Evolutionary conservation across 2,329 filamentous ascomycete genomes (phyloP), one percentile per base, ranked within the genome.

Genomic region (Fusarium chuoi): DNA sequence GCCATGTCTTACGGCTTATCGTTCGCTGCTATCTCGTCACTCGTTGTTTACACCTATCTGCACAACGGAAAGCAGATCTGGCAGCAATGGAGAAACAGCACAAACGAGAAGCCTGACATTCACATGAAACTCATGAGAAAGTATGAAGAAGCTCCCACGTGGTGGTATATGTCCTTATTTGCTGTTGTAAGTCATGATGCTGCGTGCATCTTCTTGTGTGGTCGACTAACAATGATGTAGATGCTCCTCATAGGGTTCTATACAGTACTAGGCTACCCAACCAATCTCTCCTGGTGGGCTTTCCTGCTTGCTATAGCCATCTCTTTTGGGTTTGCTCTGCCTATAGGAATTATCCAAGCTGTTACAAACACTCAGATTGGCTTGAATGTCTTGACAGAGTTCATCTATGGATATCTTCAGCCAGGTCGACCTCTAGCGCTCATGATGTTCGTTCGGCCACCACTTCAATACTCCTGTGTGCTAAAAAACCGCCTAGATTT

Each of bases 341-440:
- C 92, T 1, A 91, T 91, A 52, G 90, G 90, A 45, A 93, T 94
- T 66, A 89, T 94, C 39, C 88, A 93, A 77, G 92, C 91, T 42
- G 86, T 91, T 9, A 92, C 92, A 8, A 90, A 93, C 77, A 91
- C 92, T 79, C 84, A 93, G 83, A 90, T 94, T 42, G 91, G 91
- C 4, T 84, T 94, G 41, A 94, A 94, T 71, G 92, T 95, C 33
- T 83, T 94, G 70, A 93, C 92, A 2, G 92, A 94, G 82, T 93
- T 94, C 72, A 84, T 95, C 8, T 90, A 90, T 66, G 93, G 93
- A 3, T 94, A 94, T 77, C 92, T 94, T 76, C 91, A 93, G 71
- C 92, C 92, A 0, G 93, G 93, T 6, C 84, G 88, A 11, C 92
- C 93, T 0, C 83, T 94, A 62, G 92, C 91, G 0, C 88, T 94